Percentiles rank a stretch among this genome's conserved stretches.
Conservation (phyloP, 495 filamentous ascomycete genomes). For the Thermochaetoides thermophila region DNA sequence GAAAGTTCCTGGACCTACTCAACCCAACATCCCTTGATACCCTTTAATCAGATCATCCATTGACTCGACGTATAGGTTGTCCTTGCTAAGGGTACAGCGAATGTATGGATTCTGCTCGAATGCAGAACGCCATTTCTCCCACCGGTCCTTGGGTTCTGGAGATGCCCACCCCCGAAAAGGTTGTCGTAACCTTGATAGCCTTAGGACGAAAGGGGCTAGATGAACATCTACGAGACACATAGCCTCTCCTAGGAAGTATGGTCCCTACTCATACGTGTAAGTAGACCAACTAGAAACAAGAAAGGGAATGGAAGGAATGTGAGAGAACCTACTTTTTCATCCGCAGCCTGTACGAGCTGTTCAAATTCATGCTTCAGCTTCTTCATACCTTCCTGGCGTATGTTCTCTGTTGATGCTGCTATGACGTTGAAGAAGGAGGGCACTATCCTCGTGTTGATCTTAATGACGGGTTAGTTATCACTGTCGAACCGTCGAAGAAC, state of each 20-base stretch:
- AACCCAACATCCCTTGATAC: background rate
- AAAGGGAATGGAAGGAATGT: background rate
- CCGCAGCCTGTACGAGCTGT: constrained; percentile 57
- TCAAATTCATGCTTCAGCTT: constrained; percentile 55
- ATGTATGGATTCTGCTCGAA: constrained; percentile 62
- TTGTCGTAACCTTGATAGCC: constrained; percentile 56
- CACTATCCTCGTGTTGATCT: constrained; percentile 75
- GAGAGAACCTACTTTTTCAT: constrained; percentile 16
- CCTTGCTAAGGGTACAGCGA: constrained; percentile 59
- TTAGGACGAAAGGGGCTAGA: constrained; percentile 75
- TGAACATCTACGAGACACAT: constrained; percentile 76
- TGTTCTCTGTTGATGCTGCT: constrained; percentile 50
- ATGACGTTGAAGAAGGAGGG: constrained; percentile 70
- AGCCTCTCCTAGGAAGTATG: constrained; percentile 63
- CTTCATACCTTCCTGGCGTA: constrained; percentile 47
- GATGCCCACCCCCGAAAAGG: constrained; percentile 73
- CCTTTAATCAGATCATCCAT: constrained; percentile 43
- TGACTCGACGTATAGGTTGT: constrained; percentile 61
- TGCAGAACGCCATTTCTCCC: constrained; percentile 67
- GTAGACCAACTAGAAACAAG: background rate
- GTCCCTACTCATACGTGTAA: constrained; percentile 50
- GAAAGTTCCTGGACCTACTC: background rate
- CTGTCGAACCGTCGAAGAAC: too few relatives aligned
- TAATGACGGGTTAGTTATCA: background rate
- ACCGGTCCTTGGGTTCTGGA: constrained; percentile 52